Conservation (phyloP, 2,329 filamentous ascomycete species). For the Escovopsis sp. region DNA sequence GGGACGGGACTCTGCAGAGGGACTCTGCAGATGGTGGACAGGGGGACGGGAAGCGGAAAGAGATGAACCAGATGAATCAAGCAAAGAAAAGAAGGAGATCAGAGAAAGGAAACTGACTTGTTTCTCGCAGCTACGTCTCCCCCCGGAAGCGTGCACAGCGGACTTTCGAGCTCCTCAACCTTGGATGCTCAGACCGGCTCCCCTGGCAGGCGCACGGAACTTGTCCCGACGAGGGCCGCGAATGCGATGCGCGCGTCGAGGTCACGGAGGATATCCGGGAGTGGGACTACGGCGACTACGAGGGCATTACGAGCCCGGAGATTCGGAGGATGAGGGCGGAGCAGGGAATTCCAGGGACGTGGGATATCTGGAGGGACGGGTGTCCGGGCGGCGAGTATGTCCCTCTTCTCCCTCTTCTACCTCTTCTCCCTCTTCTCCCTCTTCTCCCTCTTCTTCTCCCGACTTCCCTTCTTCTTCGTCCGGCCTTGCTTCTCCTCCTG, state of each 20-base stretch:
- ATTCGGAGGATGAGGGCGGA: slow-evolving; percentile 44
- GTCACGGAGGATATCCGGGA: slow-evolving; percentile 61
- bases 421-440: slow-evolving; percentile 1
- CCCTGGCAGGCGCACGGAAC: slow-evolving; percentile 49
- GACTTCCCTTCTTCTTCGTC: too few species aligned
- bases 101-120: too few species aligned
- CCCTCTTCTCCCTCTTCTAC: background rate
- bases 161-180: slow-evolving; percentile 75
- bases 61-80: too few species aligned
- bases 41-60: too few species aligned
- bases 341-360: slow-evolving; percentile 41
- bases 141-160: slow-evolving; percentile 71
- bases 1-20: too few species aligned
- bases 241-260: slow-evolving; percentile 45
- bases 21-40: too few species aligned
- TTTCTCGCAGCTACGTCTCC: slow-evolving; percentile 74
- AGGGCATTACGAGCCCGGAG: slow-evolving; percentile 58
- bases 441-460: too few species aligned
- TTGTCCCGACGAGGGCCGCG: slow-evolving; percentile 20
- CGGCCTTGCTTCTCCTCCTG: too few species aligned
- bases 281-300: slow-evolving; percentile 82
- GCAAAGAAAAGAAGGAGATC: too few species aligned
- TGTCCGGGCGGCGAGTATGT: slow-evolving; percentile 72
- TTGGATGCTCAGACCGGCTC: slow-evolving; percentile 50
- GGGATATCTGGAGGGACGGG: slow-evolving; percentile 86